Evolutionary conservation across 805 yeast species (phyloP).

Genomic region (Osmozyma mogii): DNA sequence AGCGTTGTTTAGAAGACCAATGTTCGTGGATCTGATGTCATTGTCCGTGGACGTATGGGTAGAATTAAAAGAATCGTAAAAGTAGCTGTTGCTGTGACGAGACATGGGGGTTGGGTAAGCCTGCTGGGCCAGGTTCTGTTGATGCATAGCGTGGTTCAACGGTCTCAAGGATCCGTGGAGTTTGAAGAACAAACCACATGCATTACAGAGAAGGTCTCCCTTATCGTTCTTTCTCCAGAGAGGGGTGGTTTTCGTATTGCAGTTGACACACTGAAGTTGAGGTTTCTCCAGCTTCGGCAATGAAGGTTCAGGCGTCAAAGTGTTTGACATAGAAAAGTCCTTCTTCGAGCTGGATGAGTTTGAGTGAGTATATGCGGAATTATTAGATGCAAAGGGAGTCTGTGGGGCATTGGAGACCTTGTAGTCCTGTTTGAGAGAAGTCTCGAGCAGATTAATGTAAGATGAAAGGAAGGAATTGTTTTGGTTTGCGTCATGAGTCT

Average conservation of each 20-base stretch:
- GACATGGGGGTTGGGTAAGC: background rate
- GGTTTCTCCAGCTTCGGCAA: too few species aligned
- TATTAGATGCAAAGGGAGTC: too few species aligned
- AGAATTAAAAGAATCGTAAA: too few species aligned
- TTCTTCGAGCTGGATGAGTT: too few species aligned
- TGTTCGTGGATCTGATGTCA: too few species aligned
- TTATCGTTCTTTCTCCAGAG: constrained; percentile 36
- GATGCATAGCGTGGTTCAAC: constrained; percentile 13
- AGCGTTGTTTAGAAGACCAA: too few species aligned
- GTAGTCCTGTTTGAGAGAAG: constrained; percentile 24
- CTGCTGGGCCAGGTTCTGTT: background rate
- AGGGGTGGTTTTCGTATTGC: constrained; percentile 38
- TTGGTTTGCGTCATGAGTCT: background rate
- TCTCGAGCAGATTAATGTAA: constrained; percentile 32
- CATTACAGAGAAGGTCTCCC: constrained; percentile 38
- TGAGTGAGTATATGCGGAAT: too few species aligned
- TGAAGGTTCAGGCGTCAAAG: too few species aligned
- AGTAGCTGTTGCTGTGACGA: too few species aligned
- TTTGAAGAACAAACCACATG: constrained; percentile 39
- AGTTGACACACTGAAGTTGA: constrained; percentile 30
- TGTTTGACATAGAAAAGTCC: too few species aligned
- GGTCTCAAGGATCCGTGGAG: constrained; percentile 39
- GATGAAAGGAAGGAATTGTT: constrained; percentile 24
- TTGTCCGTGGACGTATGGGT: too few species aligned
- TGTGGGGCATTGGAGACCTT: constrained; percentile 4